Evolutionary conservation across 768 basidiomycete genomes (phyloP), one percentile per base, ranked within the genome.

Genomic region (Lactarius trivialis): DNA sequence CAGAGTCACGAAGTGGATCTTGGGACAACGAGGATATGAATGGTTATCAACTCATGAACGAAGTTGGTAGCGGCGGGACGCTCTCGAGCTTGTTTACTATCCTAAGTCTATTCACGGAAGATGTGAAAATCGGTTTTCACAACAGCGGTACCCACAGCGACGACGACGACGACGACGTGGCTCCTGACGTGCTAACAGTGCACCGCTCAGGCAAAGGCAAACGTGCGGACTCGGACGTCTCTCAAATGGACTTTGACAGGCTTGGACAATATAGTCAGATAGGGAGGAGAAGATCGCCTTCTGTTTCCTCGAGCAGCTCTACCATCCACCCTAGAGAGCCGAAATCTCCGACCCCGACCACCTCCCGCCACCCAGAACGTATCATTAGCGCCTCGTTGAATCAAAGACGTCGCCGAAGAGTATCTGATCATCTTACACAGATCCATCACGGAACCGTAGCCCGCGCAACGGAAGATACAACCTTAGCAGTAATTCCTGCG

Each of bases 401-500:
- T 41, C n/a, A 21, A 37, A 60, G 28, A 21, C 49, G 48, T 5
- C 62, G 55, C 37, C 63, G 56, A 7, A 61, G 34, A 39, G 21
- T 34, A 2, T 61, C 64, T 26, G 21, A 21, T 52, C 64, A 65
- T 41, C 62, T 63, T 30, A 66, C 74, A 17, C 76, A 78, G 51
- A 69, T 78, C 49, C 82, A 84, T 68, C 82, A 85, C 68, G 89
- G 89, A 5, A 85, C 89, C 5, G 85, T 98, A 24, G 95, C 94
- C n/a, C 81, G 96, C 39, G 97, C 97, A 7, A 88, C 88, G 5
- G 89, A 91, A 58, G 97, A 99, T 69, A 91, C 91, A 5, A 98
- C 97, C 2, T 77, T 99, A 21, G 97, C 96, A n/a, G 96, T 99
- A 11, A 98, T 99, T 59, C 97, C 97, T 28, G 96, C 97, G 2